Conservation (phyloP, 164 flowering plant genomes). For the Vitis riparia region DNA sequence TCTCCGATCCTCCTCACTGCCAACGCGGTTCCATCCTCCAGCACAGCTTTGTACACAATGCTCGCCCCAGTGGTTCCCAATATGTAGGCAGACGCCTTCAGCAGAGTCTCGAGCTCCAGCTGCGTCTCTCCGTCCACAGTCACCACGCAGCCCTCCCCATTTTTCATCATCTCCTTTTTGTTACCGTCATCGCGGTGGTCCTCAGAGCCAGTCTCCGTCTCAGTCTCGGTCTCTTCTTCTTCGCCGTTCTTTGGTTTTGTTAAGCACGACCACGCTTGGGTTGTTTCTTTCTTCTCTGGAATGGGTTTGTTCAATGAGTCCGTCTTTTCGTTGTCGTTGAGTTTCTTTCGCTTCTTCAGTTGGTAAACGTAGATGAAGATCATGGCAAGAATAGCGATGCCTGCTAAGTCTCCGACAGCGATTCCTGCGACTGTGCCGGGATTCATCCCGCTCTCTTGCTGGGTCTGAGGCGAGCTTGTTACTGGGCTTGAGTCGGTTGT, state of each 20-base stretch:
- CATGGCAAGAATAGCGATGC: conserved; percentile 44
- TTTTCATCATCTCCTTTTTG: conserved; percentile 12
- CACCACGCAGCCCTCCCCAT: conserved; percentile 30
- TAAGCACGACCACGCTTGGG: conserved; percentile 41
- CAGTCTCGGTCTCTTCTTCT: conserved; percentile 29
- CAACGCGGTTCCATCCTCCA: conserved; percentile 60
- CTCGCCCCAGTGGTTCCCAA: conserved; percentile 49
- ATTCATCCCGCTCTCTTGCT: conserved; percentile 32
- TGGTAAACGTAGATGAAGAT: conserved; percentile 55
- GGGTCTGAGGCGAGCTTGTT: conserved; percentile 16
- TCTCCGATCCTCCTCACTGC: conserved; percentile 87
- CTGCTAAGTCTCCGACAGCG: conserved; percentile 60
- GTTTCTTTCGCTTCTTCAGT: conserved; percentile 29
- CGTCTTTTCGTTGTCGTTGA: not conserved
- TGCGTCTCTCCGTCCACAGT: conserved; percentile 58
- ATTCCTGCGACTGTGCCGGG: conserved; percentile 57
- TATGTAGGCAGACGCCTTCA: conserved; percentile 61
- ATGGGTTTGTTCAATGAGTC: too few species aligned
- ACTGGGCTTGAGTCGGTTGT: conserved; percentile 26
- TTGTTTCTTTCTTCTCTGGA: conserved; percentile 6
- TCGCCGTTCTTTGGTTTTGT: conserved; percentile 21
- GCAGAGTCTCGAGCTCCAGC: conserved; percentile 54
- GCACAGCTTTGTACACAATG: conserved; percentile 71
- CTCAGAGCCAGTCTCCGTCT: conserved; percentile 28
- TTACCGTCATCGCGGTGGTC: conserved; percentile 19